phyloP scores from a whole-genome alignment of 495 filamentous ascomycete genomes.

The Penicillium steckii region DNA sequence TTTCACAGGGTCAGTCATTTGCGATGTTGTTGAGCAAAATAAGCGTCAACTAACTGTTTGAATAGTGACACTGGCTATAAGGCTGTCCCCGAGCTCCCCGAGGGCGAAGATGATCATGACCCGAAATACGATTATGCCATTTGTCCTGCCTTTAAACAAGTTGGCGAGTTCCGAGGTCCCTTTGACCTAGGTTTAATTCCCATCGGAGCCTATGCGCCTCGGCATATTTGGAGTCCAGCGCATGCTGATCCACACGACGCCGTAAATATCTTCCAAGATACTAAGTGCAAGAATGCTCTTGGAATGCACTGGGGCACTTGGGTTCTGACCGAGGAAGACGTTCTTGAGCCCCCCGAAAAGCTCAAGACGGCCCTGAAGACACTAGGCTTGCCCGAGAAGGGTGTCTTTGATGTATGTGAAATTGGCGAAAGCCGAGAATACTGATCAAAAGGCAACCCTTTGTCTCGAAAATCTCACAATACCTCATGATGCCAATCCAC shows the following conservation, averaged over 20 bases:
- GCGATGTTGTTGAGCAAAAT: not conserved
- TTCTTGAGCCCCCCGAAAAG: slow-evolving; percentile 77
- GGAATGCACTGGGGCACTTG: slow-evolving; percentile 96
- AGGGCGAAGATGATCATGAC: slow-evolving; percentile 70
- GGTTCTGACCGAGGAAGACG: slow-evolving; percentile 83
- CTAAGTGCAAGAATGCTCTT: slow-evolving; percentile 77
- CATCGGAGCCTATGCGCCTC: slow-evolving; percentile 87
- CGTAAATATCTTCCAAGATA: slow-evolving; percentile 89
- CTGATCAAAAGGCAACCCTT: slow-evolving; percentile 23
- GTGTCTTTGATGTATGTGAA: slow-evolving; percentile 84
- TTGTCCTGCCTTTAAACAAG: slow-evolving; percentile 85
- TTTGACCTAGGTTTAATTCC: slow-evolving; percentile 95
- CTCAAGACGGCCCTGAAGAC: slow-evolving; percentile 72
- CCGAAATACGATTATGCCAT: slow-evolving; percentile 67
- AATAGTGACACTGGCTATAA: slow-evolving; percentile 76
- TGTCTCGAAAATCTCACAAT: too few relatives aligned
- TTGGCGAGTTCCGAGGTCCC: slow-evolving; percentile 77
- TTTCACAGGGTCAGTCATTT: slow-evolving; percentile 40
- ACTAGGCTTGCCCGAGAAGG: slow-evolving; percentile 67
- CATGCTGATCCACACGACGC: slow-evolving; percentile 88
- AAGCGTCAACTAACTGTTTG: slow-evolving; percentile 7
- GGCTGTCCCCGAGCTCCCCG: slow-evolving; percentile 66
- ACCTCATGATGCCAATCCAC: too few relatives aligned
- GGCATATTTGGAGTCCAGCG: slow-evolving; percentile 71
- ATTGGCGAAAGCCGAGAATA: slow-evolving; percentile 87